Base-by-base conservation (phyloP, 2,329 filamentous ascomycete species). In the Cordyceps militaris region DNA sequence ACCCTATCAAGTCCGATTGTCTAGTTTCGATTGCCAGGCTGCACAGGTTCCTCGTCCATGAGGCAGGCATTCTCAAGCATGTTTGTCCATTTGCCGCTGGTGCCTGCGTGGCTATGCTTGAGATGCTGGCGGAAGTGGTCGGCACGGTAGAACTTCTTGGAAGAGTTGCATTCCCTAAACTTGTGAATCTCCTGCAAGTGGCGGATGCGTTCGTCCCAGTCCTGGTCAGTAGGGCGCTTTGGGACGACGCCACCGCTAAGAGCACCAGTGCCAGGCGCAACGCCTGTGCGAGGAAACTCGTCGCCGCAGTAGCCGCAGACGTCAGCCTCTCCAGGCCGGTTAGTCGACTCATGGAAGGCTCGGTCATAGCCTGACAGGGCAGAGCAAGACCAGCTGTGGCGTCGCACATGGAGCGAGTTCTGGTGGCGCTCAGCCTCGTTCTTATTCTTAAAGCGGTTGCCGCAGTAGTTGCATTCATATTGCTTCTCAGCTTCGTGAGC, bases 81-180 rank as follows among this genome's bases (percentile, higher is more conserved):
- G 72, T 97, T 97, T 13, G 94, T 99, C 94, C 94, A 99, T 73
- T 97, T 97, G 32, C 94, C 94, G 72, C 91, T 97, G 0, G 91
- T 93, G 36, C 94, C 94, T 38, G 89, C 90, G 73, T 97, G 94
- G 70, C 91, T 97, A 71, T 99, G 94, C 78, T 97, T 99, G 59
- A 99, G 78, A 73, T 99, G 94, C 73, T 99, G 94, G 60, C 94
- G 86, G 79, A 99, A 99, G 71, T 99, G 94, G 71, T 99, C 94
- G 34, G 94, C 94, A 38, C 94, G 84, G 76, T 89, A 99, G 72
- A 99, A 99, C 71, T 97, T 97, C 79, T 99, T 99, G 64, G 89
- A 88, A 67, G 94, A 91, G 71, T 99, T 99, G 81, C 94, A 99
- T 74, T 97, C 94, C 62, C 91, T 85, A 70, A 96, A 99, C 70